These are phyloP conservation scores for Fusarium denticulatum DNA, from an alignment of 2,329 filamentous ascomycete genomes.

Conservation along the genomic window DNA sequence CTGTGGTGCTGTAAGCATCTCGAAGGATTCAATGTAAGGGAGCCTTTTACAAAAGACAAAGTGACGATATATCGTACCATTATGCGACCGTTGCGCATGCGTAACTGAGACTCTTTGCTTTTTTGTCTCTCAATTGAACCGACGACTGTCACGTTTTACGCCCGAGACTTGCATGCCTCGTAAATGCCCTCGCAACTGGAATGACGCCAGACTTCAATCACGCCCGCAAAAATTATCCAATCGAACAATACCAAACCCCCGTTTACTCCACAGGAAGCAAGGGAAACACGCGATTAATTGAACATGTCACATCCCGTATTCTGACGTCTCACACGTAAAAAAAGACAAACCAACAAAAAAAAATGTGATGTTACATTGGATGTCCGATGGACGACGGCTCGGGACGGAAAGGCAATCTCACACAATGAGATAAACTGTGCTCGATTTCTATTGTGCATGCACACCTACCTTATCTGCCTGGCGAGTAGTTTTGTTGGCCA, in stretches of 20 bases:
- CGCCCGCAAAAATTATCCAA: not conserved
- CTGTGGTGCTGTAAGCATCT: not conserved
- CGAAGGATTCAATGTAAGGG: slow-evolving; percentile 18
- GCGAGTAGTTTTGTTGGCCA: not conserved
- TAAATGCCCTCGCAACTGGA: slow-evolving; percentile 2
- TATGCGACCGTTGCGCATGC: not conserved
- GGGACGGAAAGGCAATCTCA: slow-evolving; percentile 9
- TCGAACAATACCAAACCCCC: not conserved
- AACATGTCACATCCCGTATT: slow-evolving; percentile 7
- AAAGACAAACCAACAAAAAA: not conserved
- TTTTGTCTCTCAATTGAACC: too few species aligned
- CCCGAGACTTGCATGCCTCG: slow-evolving; percentile 31
- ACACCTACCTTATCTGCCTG: not conserved
- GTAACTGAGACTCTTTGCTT: slow-evolving; percentile 1
- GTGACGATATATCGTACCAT: not conserved
- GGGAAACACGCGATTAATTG: not conserved
- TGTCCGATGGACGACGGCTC: not conserved
- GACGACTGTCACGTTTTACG: not conserved
- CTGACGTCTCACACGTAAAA: not conserved
- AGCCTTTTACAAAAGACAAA: not conserved
- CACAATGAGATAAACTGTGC: not conserved
- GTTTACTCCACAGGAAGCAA: not conserved
- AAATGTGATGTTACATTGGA: not conserved
- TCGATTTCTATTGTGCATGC: not conserved
- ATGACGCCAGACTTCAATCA: slow-evolving; percentile 4